Percentiles rank a stretch among this genome's conserved stretches.
Evolutionary conservation across 495 filamentous ascomycete species (phyloP).

Genomic region (Jackrogersella minutella): DNA sequence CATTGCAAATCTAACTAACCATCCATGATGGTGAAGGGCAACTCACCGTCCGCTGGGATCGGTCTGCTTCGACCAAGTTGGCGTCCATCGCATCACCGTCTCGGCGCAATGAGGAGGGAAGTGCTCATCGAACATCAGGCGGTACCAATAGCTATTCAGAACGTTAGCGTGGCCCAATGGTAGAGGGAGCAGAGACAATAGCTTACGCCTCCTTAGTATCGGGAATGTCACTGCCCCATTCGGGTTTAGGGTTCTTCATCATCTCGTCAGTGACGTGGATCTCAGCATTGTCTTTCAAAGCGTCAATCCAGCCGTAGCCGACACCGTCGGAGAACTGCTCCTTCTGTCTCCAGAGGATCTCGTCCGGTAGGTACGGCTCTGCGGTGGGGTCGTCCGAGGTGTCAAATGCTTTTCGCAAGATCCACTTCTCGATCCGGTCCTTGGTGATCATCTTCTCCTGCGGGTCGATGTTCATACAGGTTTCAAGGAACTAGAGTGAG

Average conservation of each 20-base stretch:
- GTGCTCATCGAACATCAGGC: constrained; percentile 97
- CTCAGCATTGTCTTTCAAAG: constrained; percentile 91
- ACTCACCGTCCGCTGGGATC: constrained; percentile 92
- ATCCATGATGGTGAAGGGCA: neutral
- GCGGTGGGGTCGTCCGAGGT: constrained; percentile 81
- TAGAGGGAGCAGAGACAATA: neutral
- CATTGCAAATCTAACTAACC: neutral
- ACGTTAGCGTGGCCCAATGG: constrained; percentile 27
- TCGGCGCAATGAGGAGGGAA: constrained; percentile 91
- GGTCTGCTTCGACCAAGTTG: constrained; percentile 96
- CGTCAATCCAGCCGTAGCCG: constrained; percentile 99
- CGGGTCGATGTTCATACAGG: constrained; percentile 90
- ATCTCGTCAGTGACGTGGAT: constrained; percentile 90
- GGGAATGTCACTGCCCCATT: constrained; percentile 90
- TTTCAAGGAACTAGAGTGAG: constrained; percentile 77
- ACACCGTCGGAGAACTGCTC: constrained; percentile 99
- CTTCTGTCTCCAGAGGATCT: constrained; percentile 98
- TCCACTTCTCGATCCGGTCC: constrained; percentile 95
- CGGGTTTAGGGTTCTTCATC: constrained; percentile 94
- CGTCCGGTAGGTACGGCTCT: constrained; percentile 86
- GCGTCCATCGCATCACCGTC: constrained; percentile 96
- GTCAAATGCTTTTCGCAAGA: constrained; percentile 96
- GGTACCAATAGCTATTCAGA: constrained; percentile 83
- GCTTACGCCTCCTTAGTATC: constrained; percentile 95
- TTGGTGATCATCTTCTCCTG: constrained; percentile 92